Base-by-base conservation (phyloP, 768 basidiomycete genomes). In the Omphalotus guepiniiformis region DNA sequence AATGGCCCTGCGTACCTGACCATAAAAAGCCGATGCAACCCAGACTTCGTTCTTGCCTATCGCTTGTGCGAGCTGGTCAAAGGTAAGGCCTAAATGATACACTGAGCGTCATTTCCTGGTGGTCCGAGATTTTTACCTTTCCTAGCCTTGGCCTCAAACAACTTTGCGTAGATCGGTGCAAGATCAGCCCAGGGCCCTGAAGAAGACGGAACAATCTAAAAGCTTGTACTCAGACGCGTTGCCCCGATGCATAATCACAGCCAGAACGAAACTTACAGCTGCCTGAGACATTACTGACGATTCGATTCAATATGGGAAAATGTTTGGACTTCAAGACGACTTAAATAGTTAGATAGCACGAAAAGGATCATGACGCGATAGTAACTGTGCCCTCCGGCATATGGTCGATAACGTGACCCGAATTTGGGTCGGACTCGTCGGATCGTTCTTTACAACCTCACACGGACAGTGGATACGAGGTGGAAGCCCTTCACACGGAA, bases 1-100 rank as follows among this genome's bases (percentile, higher is more conserved):
- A 12, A 3, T 35, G 36, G 15, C 11, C 5, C 22, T 36, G 55
- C 66, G 18, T 50, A 85, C 85, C 70, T 90, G 88, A 6, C 83
- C 88, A 55, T 88, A 89, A 64, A 92, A 87, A 39, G 82, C 80
- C 5, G 88, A 79, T 3, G 88, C 88, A 21, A 90, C 73, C 86
- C 87, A 92, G 21, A 91, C 74, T 57, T 92, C 89, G 59, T 88
- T 84, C 60, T 75, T 82, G 19, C 75, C 79, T 44, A 92, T 75
- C 6, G 69, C 71, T 49, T 81, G 69, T 9, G 75, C 87, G 53
- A 92, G 78, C 30, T 77, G 68, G 48, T 81, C 85, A 52, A 90
- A 92, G 12, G 82, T 81, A 51, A 83, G 54, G 13, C 82, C 85
- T 86, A 40, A n/a, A 11, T 15, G n/a, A 29, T 29, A 37, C n/a